Base-by-base conservation (phyloP, 345 rosid species). In the Sisymbrium irio region DNA sequence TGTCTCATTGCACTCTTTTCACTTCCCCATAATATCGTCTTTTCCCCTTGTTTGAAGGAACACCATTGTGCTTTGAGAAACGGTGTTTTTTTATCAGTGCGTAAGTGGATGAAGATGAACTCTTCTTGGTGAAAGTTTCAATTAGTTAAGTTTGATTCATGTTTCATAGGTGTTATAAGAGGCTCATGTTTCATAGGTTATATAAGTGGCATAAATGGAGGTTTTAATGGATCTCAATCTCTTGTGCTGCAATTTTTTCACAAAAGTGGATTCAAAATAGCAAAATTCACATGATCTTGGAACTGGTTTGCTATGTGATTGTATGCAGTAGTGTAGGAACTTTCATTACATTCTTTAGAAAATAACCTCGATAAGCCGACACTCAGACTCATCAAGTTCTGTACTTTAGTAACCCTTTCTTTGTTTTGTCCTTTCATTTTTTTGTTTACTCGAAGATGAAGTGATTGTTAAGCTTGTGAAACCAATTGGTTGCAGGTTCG, bases 401-500 rank as follows among this genome's bases (percentile, higher is more conserved):
- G 50, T 36, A 10, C 41, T 36, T 11, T 36, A 19, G 14, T 25
- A 63, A 62, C 51, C 41, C 13, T 4, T 30, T 63, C 28, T 19
- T 63, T 54, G 65, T 47, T 35, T 30, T 42, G 49, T 20, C 20
- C 30, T 63, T 22, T 2, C 35, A 5, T 17, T 8, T 11, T 37
- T 14, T 4, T 15, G 9, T 7, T 4, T 17, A 40, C 46, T 19
- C 0, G 10, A 37, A 49, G 12, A 13, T 27, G 22, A 56, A 63
- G 50, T 46, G 60, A 76, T 62, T 62, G 44, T 35, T 37, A 57
- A 71, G 30, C 35, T n/a, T 51, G 54, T 51, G 36, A 65, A 22
- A 5, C 33, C 41, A 9, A 51, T 66, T 33, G n/a, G 37, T 51
- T 75, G 79, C 73, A 94, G 97, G 97, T 94, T 71, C 97, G 97